Percentiles rank a stretch among this genome's conserved stretches.
These are phyloP conservation scores for Suhomyces sp. DNA, from an alignment of 805 yeast species.

Conservation along the genomic window DNA sequence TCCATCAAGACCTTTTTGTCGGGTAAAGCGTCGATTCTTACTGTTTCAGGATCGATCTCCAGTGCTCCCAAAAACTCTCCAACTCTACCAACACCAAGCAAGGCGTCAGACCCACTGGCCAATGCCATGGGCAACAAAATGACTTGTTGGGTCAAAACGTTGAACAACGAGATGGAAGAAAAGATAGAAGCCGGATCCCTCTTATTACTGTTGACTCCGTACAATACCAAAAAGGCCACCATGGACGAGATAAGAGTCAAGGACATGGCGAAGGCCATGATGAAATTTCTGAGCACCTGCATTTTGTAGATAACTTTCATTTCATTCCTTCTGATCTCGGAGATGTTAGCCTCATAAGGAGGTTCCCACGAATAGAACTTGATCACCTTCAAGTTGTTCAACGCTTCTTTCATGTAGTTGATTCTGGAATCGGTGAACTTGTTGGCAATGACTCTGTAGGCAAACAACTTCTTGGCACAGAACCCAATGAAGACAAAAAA, in stretches of 20 bases:
- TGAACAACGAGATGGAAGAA: slow-evolving; percentile 68
- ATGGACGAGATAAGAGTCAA: slow-evolving; percentile 73
- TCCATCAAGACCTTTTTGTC: slow-evolving; percentile 25
- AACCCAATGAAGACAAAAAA: slow-evolving; percentile 43
- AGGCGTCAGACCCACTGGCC: slow-evolving; percentile 67
- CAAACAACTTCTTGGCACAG: slow-evolving; percentile 52
- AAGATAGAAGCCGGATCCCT: slow-evolving; percentile 62
- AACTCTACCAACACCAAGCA: slow-evolving; percentile 58
- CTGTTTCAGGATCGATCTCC: slow-evolving; percentile 39
- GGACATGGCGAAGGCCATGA: slow-evolving; percentile 62
- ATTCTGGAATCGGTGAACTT: slow-evolving; percentile 75
- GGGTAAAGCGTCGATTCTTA: slow-evolving; percentile 23
- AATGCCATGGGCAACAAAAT: slow-evolving; percentile 71
- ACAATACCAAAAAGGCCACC: slow-evolving; percentile 45
- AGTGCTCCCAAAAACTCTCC: slow-evolving; percentile 50
- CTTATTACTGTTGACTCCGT: slow-evolving; percentile 28
- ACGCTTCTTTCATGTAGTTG: slow-evolving; percentile 70
- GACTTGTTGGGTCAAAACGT: slow-evolving; percentile 58
- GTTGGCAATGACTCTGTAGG: slow-evolving; percentile 56
- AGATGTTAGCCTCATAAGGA: slow-evolving; percentile 62
- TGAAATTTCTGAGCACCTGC: slow-evolving; percentile 62
- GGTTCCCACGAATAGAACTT: slow-evolving; percentile 91
- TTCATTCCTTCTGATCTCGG: slow-evolving; percentile 59
- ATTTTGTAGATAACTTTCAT: slow-evolving; percentile 58
- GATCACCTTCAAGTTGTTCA: slow-evolving; percentile 75